Percentiles rank a stretch among this genome's conserved stretches.
Conservation (phyloP, 352 stramenopile genomes). For the Paralagenidium karlingii region DNA sequence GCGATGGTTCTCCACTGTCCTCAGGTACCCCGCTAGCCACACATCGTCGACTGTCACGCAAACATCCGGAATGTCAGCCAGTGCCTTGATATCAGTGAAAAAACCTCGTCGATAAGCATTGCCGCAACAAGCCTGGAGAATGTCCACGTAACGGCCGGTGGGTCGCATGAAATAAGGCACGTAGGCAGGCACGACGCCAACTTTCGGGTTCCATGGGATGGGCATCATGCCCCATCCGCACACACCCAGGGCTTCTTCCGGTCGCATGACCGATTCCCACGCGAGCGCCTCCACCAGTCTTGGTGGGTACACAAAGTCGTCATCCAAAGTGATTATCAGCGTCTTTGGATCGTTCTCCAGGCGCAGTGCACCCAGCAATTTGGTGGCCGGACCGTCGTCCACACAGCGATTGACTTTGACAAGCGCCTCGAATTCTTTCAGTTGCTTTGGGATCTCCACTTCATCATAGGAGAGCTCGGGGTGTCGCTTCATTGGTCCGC, state of each 20-base stretch:
- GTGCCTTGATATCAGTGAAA: constrained; percentile 50
- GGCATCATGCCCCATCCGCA: constrained; percentile 74
- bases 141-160: constrained; percentile 55
- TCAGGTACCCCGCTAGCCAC: constrained; percentile 70
- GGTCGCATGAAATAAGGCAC: constrained; percentile 76
- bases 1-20: constrained; percentile 36
- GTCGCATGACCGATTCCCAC: constrained; percentile 48
- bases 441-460: constrained; percentile 29
- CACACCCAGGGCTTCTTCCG: constrained; percentile 48
- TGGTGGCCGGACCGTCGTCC: constrained; percentile 70
- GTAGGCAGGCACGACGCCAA: constrained; percentile 68
- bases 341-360: constrained; percentile 42
- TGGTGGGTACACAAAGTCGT: constrained; percentile 71
- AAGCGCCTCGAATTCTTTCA: constrained; percentile 26
- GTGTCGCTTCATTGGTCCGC: constrained; percentile 61
- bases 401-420: constrained; percentile 60
- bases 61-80: constrained; percentile 45
- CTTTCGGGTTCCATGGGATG: constrained; percentile 33
- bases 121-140: constrained; percentile 52
- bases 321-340: constrained; percentile 70
- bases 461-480: constrained; percentile 66
- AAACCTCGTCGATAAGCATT: constrained; percentile 68
- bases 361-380: constrained; percentile 49
- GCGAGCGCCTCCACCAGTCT: constrained; percentile 44
- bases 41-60: constrained; percentile 77